A percentile compares a stretch with the other conserved stretches of the same genome.
These are phyloP conservation scores for Themeda triandra DNA, from an alignment of 176 grass and related monocot species.

Conservation along the genomic window DNA sequence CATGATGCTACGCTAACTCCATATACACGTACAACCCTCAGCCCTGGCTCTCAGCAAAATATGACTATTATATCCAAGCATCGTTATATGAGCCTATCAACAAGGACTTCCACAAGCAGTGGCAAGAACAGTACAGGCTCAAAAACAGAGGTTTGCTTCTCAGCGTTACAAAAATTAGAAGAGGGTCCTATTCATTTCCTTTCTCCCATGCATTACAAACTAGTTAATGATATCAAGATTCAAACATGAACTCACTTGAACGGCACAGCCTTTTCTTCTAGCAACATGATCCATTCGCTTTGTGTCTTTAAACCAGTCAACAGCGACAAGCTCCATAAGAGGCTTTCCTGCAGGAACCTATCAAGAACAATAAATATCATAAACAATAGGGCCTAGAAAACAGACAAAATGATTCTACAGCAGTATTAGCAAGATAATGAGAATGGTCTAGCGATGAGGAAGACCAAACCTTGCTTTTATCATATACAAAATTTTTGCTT, in stretches of 20 bases:
- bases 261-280: constrained; percentile 90
- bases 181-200: background rate
- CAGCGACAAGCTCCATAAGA: constrained; percentile 92
- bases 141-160: background rate
- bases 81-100: background rate
- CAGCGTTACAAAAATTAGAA: background rate
- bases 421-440: constrained; percentile 15
- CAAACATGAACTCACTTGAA: constrained; percentile 60
- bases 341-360: constrained; percentile 93
- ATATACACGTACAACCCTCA: background rate
- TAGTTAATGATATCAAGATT: constrained; percentile 15
- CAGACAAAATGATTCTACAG: constrained; percentile 19
- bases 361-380: background rate
- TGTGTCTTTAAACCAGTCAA: constrained; percentile 96
- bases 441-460: background rate
- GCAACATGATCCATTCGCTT: constrained; percentile 99
- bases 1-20: background rate
- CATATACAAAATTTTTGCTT: constrained; percentile 78
- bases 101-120: constrained; percentile 1
- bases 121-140: background rate
- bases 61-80: constrained; percentile 2
- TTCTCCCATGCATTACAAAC: background rate
- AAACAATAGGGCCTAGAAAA: background rate
- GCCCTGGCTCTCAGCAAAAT: constrained; percentile 4
- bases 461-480: constrained; percentile 83